Percentiles rank a stretch among this genome's conserved stretches.
These are phyloP conservation scores for Rhodosorus marinus DNA, from an alignment of 23 red algal genomes.

Conservation along the genomic window DNA sequence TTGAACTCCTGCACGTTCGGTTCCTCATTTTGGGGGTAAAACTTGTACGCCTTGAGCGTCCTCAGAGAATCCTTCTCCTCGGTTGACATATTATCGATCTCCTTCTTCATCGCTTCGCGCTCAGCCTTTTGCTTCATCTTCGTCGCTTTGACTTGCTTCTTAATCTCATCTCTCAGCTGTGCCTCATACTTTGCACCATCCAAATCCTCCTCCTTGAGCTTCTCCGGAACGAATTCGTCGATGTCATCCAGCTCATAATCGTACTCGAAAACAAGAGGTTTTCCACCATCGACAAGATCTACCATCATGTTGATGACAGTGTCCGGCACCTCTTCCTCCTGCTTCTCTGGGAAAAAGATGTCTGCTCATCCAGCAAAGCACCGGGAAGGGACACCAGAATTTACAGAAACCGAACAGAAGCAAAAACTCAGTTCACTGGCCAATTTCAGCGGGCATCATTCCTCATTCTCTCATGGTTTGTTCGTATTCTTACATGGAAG, in stretches of 20 bases:
- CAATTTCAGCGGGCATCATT: too few relatives aligned
- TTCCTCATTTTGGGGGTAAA: conserved; percentile 60
- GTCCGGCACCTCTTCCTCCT: conserved; percentile 17
- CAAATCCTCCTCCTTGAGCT: conserved; percentile 38
- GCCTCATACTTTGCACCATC: conserved; percentile 8
- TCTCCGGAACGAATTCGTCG: conserved; percentile 70
- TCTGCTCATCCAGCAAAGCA: too few relatives aligned
- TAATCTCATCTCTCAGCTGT: conserved; percentile 34
- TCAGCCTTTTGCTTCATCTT: conserved; percentile 44
- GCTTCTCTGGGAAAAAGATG: conserved; percentile 49
- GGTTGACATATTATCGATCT: conserved; percentile 26
- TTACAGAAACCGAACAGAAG: too few relatives aligned
- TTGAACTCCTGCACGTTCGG: conserved; percentile 71
- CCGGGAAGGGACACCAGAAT: too few relatives aligned
- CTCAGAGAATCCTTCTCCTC: conserved; percentile 50
- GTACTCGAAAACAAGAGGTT: conserved; percentile 70
- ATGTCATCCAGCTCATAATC: conserved; percentile 89
- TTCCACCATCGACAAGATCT: conserved; percentile 13
- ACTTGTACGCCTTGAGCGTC: conserved; percentile 65
- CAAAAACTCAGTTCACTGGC: too few relatives aligned
- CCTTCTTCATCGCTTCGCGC: conserved; percentile 12
- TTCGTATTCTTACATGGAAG: too few relatives aligned
- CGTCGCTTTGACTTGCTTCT: conserved; percentile 12
- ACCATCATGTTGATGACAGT: conserved; percentile 47
- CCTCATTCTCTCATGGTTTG: too few relatives aligned